Percentiles rank a stretch among this genome's conserved stretches.
phyloP scores from a whole-genome alignment of 2,329 filamentous ascomycete genomes.

The Hypoxylon sp. region DNA sequence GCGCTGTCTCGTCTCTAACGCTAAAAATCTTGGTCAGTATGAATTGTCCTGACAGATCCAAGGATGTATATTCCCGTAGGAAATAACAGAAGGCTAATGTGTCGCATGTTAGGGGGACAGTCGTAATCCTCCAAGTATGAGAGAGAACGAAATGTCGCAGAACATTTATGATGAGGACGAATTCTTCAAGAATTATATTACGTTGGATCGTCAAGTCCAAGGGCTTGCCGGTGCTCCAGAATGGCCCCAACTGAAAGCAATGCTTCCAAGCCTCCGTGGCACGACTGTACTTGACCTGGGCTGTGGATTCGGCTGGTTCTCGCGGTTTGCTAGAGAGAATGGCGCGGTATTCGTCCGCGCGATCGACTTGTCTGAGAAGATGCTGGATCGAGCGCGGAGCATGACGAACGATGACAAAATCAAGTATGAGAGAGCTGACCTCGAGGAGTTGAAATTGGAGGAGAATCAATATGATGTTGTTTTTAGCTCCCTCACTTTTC shows the following conservation, averaged over 20 bases:
- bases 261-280: slow-evolving; percentile 57
- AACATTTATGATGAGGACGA: slow-evolving; percentile 60
- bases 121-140: neutral
- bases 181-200: slow-evolving; percentile 62
- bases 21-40: no score
- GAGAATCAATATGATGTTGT: slow-evolving; percentile 55
- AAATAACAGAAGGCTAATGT: neutral
- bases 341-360: slow-evolving; percentile 57
- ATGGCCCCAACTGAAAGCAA: slow-evolving; percentile 60
- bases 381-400: slow-evolving; percentile 58
- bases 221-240: slow-evolving; percentile 60
- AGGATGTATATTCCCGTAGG: no score
- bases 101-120: neutral
- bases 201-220: slow-evolving; percentile 58
- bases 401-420: slow-evolving; percentile 52
- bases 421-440: slow-evolving; percentile 54
- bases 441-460: slow-evolving; percentile 53
- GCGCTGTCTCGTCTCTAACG: neutral
- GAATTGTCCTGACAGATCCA: no score
- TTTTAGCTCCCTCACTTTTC: slow-evolving; percentile 60
- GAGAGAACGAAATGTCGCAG: slow-evolving; percentile 52
- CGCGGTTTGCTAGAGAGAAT: slow-evolving; percentile 59
- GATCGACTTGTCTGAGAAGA: slow-evolving; percentile 61
- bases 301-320: slow-evolving; percentile 64
- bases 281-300: slow-evolving; percentile 60